Evolutionary conservation across 768 basidiomycete genomes (phyloP), one percentile per base, ranked within the genome.

Genomic region (Psilocybe azurescens): DNA sequence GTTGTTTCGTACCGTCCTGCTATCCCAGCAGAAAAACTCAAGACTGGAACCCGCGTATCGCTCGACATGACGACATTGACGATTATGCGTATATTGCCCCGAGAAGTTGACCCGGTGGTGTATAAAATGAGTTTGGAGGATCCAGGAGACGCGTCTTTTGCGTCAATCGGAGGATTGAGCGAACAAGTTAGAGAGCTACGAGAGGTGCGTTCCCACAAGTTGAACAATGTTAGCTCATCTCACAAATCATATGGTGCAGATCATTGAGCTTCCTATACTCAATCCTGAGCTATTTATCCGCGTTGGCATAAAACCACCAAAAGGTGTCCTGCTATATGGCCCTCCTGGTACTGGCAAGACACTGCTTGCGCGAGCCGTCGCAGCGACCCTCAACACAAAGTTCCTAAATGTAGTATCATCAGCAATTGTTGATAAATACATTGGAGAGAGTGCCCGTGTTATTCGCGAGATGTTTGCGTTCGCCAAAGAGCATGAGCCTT

Each of bases 111-210:
- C 73, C 97, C 97, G 14, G 79, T 97, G 69, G 97, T 99, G 10
- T 99, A 99, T 82, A 99, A 98, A 80, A 99, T 99, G 97, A 97
- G 94, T 65, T 80, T 97, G 70, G 97, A 99, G 75, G 97, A 99
- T 70, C 95, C 97, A 2, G 95, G 95, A 79, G 91, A 91, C 53
- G 96, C 93, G 6, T 87, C 94, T 3, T 99, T 99, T 73, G 97
- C 97, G 1, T 96, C 95, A 63, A 98, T 99, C 57, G 97, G 97
- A 70, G 97, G 97, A 20, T 77, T 99, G 59, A 86, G 90, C 48
- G 97, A 99, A 64, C 97, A 99, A 81, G 96, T 99, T 52, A 86
- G 97, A 60, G 97, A 99, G 73, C 77, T 99, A 65, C 89, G 97
- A 65, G 97, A 99, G 83, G 93, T 92, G 69, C 56, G 85, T 77